Evolutionary conservation across 805 yeast genomes (phyloP).

Genomic region (Pichia phayaonensis): DNA sequence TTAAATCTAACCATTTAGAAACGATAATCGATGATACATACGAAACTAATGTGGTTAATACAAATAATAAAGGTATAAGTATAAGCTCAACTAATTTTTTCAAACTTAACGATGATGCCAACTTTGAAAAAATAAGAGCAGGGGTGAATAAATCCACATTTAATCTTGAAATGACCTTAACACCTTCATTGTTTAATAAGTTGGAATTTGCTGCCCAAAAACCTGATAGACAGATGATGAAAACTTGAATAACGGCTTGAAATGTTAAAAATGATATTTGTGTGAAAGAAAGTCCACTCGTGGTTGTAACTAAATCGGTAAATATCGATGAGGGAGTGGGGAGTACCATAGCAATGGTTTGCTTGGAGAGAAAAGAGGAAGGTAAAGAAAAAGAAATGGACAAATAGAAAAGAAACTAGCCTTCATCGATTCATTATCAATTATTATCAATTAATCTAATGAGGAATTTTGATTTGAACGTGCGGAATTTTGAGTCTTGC

Average conservation of each 20-base stretch:
- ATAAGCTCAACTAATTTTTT: conserved; percentile 73
- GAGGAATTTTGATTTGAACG: neutral
- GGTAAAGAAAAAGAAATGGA: neutral
- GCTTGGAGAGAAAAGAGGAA: neutral
- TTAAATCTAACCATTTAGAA: conserved; percentile 47
- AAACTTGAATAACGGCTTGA: conserved; percentile 88
- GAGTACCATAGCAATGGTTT: neutral
- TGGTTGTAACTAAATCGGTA: conserved; percentile 2
- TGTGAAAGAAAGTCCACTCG: conserved; percentile 15
- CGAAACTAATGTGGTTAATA: conserved; percentile 74
- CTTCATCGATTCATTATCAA: neutral
- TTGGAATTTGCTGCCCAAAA: conserved; percentile 75
- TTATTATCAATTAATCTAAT: neutral
- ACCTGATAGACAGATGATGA: conserved; percentile 79
- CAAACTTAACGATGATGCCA: conserved; percentile 58
- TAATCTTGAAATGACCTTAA: conserved; percentile 64
- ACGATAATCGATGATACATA: conserved; percentile 52
- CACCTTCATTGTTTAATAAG: conserved; percentile 61
- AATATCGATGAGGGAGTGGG: conserved; percentile 2
- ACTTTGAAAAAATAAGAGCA: conserved; percentile 82
- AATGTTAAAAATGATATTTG: conserved; percentile 63
- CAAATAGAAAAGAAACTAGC: no score
- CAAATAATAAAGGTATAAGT: conserved; percentile 77
- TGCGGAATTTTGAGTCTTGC: no score
- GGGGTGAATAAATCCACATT: conserved; percentile 95